Evolutionary conservation across 371 early-diverging fungal species (phyloP).

Genomic region (Mortierella sp.): DNA sequence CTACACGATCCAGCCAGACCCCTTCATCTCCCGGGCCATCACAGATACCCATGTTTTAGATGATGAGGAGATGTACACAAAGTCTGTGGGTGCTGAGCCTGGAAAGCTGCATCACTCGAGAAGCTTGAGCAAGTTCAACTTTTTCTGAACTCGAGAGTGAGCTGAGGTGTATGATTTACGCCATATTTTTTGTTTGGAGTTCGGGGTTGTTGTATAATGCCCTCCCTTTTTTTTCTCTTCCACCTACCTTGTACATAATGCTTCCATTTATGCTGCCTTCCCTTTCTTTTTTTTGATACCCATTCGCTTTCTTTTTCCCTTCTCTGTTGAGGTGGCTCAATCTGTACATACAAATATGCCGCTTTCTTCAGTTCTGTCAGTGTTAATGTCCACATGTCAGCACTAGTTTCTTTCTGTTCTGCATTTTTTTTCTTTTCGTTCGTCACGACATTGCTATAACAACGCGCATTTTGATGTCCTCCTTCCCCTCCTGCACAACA

Average conservation of each 20-base stretch:
- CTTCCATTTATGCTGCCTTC: not conserved
- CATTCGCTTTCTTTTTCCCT: not conserved
- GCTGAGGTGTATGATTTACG: not conserved
- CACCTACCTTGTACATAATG: not conserved
- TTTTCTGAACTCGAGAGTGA: conserved; percentile 22
- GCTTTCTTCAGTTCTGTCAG: not conserved
- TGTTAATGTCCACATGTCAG: not conserved
- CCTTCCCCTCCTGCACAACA: too few species aligned
- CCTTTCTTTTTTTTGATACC: not conserved
- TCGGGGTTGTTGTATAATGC: not conserved
- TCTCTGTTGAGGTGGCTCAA: not conserved
- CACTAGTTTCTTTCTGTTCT: not conserved
- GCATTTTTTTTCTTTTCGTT: too few species aligned
- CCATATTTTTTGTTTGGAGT: not conserved
- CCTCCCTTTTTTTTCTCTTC: not conserved
- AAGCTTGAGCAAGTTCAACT: conserved; percentile 49
- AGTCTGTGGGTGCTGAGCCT: conserved; percentile 60
- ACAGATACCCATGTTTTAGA: conserved; percentile 61
- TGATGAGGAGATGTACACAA: conserved; percentile 62
- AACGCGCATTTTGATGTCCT: too few species aligned
- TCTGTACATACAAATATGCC: conserved; percentile 2
- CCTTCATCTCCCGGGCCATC: conserved; percentile 55
- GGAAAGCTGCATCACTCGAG: conserved; percentile 41
- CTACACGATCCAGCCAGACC: conserved; percentile 57
- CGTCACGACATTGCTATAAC: too few species aligned